Evolutionary conservation across 2,329 filamentous ascomycete genomes (phyloP), one percentile per base, ranked within the genome.

Genomic region (Diaporthe caulivora): DNA sequence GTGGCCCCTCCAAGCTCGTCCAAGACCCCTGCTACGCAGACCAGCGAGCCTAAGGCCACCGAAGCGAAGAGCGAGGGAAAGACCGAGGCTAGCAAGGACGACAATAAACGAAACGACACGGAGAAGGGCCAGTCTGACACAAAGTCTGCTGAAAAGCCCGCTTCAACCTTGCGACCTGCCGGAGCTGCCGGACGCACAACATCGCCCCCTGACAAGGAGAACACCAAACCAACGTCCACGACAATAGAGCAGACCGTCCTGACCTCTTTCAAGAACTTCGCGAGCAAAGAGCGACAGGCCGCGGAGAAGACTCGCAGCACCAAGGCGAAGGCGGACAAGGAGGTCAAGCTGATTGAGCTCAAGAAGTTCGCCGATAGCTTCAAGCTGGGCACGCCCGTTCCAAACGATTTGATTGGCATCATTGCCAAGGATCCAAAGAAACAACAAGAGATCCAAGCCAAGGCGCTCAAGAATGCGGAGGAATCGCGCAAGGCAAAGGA

Each of bases 361-460:
- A 97, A 97, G 87, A 98, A 96, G 80, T 99, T 99, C 82, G 95
- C 97, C 1, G 90, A 92, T 77, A 97, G 90, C 80, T 99, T 99
- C 87, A 98, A 98, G 84, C 89, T 99, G 24, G 93, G 94, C 65
- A 98, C 96, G 3, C 95, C 95, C 8, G 95, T 99, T 15, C 97
- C 97, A 1, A 92, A 90, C 68, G 97, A 99, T 82, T 85, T 99
- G 47, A 95, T 99, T 37, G 93, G 94, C 1, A 99, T 99, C 77
- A 93, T 99, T 75, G 96, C 97, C 73, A 99, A 98, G 82, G 97
- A 99, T 80, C 95, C 95, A n/a, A 89, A 87, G 58, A 99, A 98
- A 85, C 97, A 98, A 83, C 92, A 95, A 79, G 92, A 95, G 80
- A 98, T 99, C 76, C 93, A 98, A 79, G 93, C 95, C 78, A 97